Evolutionary conservation across 2,329 filamentous ascomycete genomes (phyloP).

Genomic region (Claviceps africana): DNA sequence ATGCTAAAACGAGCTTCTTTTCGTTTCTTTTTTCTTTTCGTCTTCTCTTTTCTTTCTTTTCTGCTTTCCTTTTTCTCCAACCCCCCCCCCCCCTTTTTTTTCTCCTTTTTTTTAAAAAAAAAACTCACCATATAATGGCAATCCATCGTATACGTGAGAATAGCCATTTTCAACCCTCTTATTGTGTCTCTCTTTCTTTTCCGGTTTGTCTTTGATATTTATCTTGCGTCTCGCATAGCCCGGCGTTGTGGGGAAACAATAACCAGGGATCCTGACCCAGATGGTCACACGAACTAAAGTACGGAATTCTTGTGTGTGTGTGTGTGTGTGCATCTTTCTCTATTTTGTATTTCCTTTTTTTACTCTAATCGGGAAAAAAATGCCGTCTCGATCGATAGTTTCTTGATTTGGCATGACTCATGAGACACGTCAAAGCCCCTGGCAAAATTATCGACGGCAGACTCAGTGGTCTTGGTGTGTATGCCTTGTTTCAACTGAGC

Average conservation of each 20-base stretch:
- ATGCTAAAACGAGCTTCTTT: neutral
- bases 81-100: no score
- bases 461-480: neutral
- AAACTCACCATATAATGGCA: neutral
- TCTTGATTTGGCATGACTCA: neutral
- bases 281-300: constrained; percentile 4
- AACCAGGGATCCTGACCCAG: constrained; percentile 2
- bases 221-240: constrained; percentile 1
- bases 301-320: neutral
- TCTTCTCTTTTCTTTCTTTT: neutral
- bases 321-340: neutral
- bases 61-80: no score
- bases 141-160: neutral
- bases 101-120: no score
- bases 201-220: neutral
- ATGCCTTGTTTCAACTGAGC: neutral
- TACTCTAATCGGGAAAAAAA: neutral
- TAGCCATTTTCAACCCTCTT: neutral
- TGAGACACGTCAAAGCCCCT: neutral
- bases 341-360: neutral
- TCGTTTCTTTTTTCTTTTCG: neutral
- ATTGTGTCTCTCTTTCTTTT: neutral
- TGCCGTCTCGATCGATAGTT: neutral
- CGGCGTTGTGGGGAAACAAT: constrained; percentile 4
- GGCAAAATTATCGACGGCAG: neutral